These are phyloP conservation scores for Lactifluus piperatus DNA, from an alignment of 768 basidiomycete genomes.

Conservation along the genomic window DNA sequence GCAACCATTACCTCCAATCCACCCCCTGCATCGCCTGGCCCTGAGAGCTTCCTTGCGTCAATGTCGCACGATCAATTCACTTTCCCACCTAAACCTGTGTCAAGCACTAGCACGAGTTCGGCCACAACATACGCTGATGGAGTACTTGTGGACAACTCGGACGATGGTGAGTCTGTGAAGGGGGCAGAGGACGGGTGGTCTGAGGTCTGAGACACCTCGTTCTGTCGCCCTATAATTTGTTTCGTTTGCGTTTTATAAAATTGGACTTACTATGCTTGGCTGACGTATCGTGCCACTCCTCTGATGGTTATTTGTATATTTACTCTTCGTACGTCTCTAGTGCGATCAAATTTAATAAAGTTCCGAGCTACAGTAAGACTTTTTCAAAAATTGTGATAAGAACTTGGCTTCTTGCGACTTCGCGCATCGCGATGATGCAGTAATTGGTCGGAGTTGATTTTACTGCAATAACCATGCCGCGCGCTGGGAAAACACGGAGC, in stretches of 20 bases:
- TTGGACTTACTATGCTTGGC: neutral
- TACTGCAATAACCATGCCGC: neutral
- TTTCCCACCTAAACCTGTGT: slow-evolving; percentile 4
- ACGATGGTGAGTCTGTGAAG: slow-evolving; percentile 4
- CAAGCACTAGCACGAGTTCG: neutral
- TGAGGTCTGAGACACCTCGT: neutral
- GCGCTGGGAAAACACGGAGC: neutral
- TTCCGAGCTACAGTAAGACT: too few relatives aligned
- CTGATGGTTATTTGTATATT: neutral
- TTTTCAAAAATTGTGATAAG: too few relatives aligned
- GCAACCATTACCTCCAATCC: neutral
- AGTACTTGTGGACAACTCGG: slow-evolving; percentile 2
- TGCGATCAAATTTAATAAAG: neutral
- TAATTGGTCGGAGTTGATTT: neutral
- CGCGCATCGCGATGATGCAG: too few relatives aligned
- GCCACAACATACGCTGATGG: neutral
- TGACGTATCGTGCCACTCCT: neutral
- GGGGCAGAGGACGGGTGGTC: slow-evolving; percentile 10
- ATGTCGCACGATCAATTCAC: slow-evolving; percentile 11
- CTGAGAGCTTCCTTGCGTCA: slow-evolving; percentile 5
- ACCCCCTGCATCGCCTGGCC: neutral
- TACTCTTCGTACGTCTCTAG: too few relatives aligned
- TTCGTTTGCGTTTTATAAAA: neutral
- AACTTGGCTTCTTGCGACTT: too few relatives aligned
- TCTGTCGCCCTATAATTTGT: neutral